These are phyloP conservation scores for Russula earlei DNA, from an alignment of 768 basidiomycete species.

Conservation along the genomic window DNA sequence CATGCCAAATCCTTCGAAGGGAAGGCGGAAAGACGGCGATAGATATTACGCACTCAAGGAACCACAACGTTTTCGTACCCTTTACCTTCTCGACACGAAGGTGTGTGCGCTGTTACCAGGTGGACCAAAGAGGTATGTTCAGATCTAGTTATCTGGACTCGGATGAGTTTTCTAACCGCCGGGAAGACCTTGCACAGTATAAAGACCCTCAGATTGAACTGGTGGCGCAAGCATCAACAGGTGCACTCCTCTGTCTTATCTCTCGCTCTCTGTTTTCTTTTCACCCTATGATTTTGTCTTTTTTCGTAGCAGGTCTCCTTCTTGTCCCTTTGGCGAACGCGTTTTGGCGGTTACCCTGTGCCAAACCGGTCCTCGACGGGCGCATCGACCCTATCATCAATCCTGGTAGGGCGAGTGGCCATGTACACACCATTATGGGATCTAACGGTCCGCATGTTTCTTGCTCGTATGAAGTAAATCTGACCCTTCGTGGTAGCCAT, in stretches of 20 bases:
- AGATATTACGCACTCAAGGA: background rate
- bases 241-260: background rate
- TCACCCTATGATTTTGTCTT: conserved; percentile 1
- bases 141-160: conserved; percentile 1
- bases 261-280: background rate
- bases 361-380: conserved; percentile 1
- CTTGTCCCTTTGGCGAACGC: conserved; percentile 6
- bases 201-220: background rate
- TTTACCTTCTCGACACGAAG: background rate
- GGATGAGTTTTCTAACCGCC: background rate
- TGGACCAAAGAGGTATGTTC: background rate
- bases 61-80: background rate
- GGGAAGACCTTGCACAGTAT: conserved; percentile 2
- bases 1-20: background rate
- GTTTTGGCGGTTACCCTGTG: conserved; percentile 15
- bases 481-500: conserved; percentile 2
- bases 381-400: conserved; percentile 17
- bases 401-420: conserved; percentile 3
- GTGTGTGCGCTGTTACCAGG: background rate
- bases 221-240: conserved; percentile 1
- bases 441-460: conserved; percentile 3
- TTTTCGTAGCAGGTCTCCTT: conserved; percentile 2
- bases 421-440: conserved; percentile 17
- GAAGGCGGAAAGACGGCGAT: conserved; percentile 10
- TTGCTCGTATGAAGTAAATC: background rate